Percentiles rank a stretch among this genome's conserved stretches.
phyloP scores from a whole-genome alignment of 306 rosid species.

The Neltuma alba region DNA sequence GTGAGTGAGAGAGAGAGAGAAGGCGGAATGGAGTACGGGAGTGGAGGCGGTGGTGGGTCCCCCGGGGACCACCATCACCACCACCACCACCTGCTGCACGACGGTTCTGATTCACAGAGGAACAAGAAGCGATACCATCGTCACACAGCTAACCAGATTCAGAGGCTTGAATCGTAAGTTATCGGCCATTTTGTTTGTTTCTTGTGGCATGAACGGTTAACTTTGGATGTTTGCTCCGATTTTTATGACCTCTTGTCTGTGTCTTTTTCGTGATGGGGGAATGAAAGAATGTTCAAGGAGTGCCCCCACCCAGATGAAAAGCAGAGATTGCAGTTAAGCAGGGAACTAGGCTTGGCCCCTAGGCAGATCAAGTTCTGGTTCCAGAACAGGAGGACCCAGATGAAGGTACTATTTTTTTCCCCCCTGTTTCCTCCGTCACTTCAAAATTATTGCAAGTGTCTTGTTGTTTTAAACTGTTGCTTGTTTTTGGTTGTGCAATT shows the following conservation, averaged over 20 bases:
- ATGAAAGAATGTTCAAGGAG: slow-evolving; percentile 73
- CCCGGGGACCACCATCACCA: slow-evolving; percentile 59
- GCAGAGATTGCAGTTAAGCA: slow-evolving; percentile 81
- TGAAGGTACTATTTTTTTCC: slow-evolving; percentile 64
- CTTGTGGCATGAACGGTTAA: not conserved
- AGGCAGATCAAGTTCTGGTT: slow-evolving; percentile 99
- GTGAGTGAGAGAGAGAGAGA: not conserved
- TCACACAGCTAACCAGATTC: slow-evolving; percentile 95
- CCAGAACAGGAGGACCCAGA: slow-evolving; percentile 95
- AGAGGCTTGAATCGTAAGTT: slow-evolving; percentile 84
- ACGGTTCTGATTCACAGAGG: slow-evolving; percentile 62
- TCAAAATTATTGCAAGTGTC: not conserved
- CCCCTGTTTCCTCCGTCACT: not conserved
- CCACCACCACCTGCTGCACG: slow-evolving; percentile 54
- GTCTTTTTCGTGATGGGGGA: not conserved
- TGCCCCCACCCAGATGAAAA: slow-evolving; percentile 98
- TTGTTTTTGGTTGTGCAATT: slow-evolving; percentile 30
- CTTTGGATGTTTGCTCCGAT: not conserved
- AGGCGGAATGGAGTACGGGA: slow-evolving; percentile 66
- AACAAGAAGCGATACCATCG: slow-evolving; percentile 93
- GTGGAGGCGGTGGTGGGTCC: slow-evolving; percentile 69
- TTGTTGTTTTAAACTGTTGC: not conserved
- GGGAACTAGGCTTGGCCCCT: slow-evolving; percentile 93
- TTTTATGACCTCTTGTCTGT: not conserved
- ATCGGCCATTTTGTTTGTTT: not conserved